Conservation (phyloP, 2,329 filamentous ascomycete species). For the Cadophora sp. region DNA sequence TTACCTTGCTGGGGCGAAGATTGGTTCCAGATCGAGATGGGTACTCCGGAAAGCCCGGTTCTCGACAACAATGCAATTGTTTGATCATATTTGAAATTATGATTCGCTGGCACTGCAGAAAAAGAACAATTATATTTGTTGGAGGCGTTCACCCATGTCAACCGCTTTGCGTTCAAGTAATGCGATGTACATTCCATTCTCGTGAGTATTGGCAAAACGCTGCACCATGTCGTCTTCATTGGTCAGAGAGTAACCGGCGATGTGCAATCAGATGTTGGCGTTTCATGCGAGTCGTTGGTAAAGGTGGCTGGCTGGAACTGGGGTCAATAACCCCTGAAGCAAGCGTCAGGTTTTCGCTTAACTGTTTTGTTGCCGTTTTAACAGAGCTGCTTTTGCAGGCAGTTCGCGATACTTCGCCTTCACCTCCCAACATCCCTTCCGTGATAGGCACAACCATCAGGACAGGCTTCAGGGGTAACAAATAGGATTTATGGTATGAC, state of each 20-base stretch:
- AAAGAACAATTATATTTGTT: not conserved
- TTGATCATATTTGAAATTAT: not conserved
- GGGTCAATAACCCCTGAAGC: not conserved
- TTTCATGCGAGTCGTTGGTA: not conserved
- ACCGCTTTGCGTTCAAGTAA: not conserved
- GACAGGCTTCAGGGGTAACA: not conserved
- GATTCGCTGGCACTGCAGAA: not conserved
- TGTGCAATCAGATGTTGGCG: not conserved
- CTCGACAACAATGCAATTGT: not conserved
- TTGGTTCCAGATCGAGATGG: not conserved
- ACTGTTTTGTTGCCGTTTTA: constrained; percentile 21
- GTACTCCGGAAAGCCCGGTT: not conserved
- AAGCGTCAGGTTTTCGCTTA: constrained; percentile 17
- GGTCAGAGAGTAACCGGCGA: not conserved
- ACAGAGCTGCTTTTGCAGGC: constrained; percentile 7
- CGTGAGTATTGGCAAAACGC: not conserved
- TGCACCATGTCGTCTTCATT: not conserved
- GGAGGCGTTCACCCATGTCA: not conserved
- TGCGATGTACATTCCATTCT: not conserved
- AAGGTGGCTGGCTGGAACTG: not conserved
- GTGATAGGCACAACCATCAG: constrained; percentile 12
- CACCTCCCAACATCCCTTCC: not conserved
- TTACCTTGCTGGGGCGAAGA: not conserved
- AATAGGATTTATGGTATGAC: not conserved
- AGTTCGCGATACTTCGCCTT: not conserved